Evolutionary conservation across 2,329 filamentous ascomycete species (phyloP).

Genomic region (Diplodia mutila): DNA sequence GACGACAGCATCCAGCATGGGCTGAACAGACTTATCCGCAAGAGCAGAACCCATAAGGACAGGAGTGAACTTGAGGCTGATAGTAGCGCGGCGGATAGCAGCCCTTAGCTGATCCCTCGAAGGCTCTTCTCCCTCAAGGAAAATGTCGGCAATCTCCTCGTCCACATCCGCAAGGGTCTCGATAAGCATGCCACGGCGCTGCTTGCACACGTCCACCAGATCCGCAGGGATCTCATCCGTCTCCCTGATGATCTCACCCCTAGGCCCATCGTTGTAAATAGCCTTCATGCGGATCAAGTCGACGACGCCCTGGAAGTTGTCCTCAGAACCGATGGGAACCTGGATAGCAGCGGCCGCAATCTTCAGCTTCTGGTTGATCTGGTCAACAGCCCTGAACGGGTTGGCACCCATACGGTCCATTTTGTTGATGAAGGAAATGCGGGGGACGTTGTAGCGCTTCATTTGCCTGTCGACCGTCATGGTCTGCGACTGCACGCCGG

Average conservation of each 20-base stretch:
- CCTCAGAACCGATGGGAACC: slow-evolving; percentile 89
- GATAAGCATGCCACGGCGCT: slow-evolving; percentile 84
- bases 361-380: slow-evolving; percentile 96
- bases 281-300: slow-evolving; percentile 91
- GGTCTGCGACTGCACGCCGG: slow-evolving; percentile 95
- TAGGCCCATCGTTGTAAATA: slow-evolving; percentile 84
- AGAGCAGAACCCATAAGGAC: slow-evolving; percentile 96
- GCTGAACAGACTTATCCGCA: slow-evolving; percentile 92
- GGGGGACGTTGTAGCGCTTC: slow-evolving; percentile 95
- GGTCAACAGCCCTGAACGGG: slow-evolving; percentile 94
- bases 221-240: slow-evolving; percentile 83
- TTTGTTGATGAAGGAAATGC: slow-evolving; percentile 98
- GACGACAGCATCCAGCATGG: slow-evolving; percentile 94
- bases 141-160: slow-evolving; percentile 95
- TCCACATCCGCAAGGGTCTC: slow-evolving; percentile 97
- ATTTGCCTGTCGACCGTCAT: slow-evolving; percentile 98
- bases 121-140: slow-evolving; percentile 83
- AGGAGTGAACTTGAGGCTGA: slow-evolving; percentile 84
- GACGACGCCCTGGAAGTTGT: slow-evolving; percentile 88
- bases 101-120: slow-evolving; percentile 83
- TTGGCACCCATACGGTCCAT: slow-evolving; percentile 99
- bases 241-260: slow-evolving; percentile 74
- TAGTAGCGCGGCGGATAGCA: slow-evolving; percentile 90
- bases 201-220: slow-evolving; percentile 72
- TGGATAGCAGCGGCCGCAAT: slow-evolving; percentile 91